Evolutionary conservation across 805 yeast species (phyloP), one percentile per base, ranked within the genome.

Genomic region (Myxozyma monticola): DNA sequence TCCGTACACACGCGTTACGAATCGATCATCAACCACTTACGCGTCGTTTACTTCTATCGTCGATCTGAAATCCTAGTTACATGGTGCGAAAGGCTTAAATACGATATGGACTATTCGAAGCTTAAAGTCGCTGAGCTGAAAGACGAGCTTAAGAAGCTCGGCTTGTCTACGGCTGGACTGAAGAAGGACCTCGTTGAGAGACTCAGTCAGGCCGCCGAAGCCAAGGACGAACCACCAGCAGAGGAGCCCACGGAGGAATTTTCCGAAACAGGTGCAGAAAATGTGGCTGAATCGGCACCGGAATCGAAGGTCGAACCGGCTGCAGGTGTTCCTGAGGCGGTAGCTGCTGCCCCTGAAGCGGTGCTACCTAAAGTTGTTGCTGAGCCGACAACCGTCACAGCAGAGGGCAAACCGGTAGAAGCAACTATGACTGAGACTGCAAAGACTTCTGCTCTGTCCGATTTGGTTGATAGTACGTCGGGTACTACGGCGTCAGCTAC

Each of bases 111-210:
- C 17, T 54, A 43, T 30, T 38, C 61, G 15, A 47, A 66, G 46
- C 49, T 58, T 15, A 71, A 70, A 46, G 96, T 89, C 44, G 81
- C 84, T 17, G 96, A 89, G 72, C 76, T 91, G 68, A 90, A 87
- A 66, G 96, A 85, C 55, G 63, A 79, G 49, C 76, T 91, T 61
- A 83, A 84, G 61, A 68, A 76, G 20, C 81, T 82, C 54, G 85
- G 84, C 1, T 76, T 91, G 43, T 67, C 93, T 1, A 72, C 71
- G 2, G 79, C 80, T 34, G 98, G 98, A 20, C 82, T 87, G 60
- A 91, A 91, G 68, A 81, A 84, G 37, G 96, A 88, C 45, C 75
- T 85, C 51, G 73, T 85, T 47, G 76, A 76, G 26, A 76, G 91
- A 41, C 75, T 85, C 51, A 65, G 51, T 14, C 41, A 24, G 15